phyloP scores from a whole-genome alignment of 2,329 filamentous ascomycete species.

The Epichloe elymi region DNA sequence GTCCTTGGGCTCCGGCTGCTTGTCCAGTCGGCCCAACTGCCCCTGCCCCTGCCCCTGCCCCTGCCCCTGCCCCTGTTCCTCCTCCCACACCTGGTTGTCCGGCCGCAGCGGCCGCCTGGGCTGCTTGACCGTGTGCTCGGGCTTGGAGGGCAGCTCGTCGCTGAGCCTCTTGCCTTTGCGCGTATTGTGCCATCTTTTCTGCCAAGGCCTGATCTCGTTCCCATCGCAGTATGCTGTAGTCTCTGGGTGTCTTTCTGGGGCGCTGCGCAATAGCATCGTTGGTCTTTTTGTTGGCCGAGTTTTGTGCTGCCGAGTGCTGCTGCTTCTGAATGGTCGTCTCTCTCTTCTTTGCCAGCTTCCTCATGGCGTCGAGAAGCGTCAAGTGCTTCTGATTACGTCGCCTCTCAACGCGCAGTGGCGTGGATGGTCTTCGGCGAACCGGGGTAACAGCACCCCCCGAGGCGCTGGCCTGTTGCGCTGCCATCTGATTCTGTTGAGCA shows the following conservation, averaged over 20 bases:
- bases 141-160: constrained; percentile 37
- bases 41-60: constrained; percentile 24
- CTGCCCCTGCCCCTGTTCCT: background rate
- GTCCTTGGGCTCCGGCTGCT: constrained; percentile 14
- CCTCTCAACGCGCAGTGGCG: constrained; percentile 74
- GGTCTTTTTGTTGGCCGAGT: constrained; percentile 70
- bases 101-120: constrained; percentile 31
- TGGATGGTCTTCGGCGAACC: constrained; percentile 55
- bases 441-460: constrained; percentile 21
- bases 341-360: constrained; percentile 87
- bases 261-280: constrained; percentile 46
- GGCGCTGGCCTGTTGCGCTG: constrained; percentile 35
- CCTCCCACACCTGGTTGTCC: constrained; percentile 9
- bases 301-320: constrained; percentile 65
- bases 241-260: constrained; percentile 64
- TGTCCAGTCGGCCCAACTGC: background rate
- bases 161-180: constrained; percentile 46
- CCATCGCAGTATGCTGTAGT: constrained; percentile 80
- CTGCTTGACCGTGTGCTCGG: constrained; percentile 30
- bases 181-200: constrained; percentile 43
- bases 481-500: constrained; percentile 38
- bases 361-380: constrained; percentile 84
- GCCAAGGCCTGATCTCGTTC: constrained; percentile 64
- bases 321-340: constrained; percentile 79
- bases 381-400: constrained; percentile 77